Evolutionary conservation across 768 basidiomycete species (phyloP).

Genomic region (Leccinum arenicola): DNA sequence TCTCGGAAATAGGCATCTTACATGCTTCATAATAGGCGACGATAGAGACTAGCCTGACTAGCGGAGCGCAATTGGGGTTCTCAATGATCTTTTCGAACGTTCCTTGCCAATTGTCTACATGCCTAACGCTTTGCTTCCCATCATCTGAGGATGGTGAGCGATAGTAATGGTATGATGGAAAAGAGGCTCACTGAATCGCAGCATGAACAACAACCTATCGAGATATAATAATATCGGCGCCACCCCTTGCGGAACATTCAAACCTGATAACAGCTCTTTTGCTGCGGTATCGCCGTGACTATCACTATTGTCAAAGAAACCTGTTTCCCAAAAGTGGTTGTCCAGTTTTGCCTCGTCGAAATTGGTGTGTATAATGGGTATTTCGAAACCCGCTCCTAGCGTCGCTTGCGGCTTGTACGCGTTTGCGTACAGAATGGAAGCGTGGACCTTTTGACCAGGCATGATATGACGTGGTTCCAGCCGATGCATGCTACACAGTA

Average conservation of each 20-base stretch:
- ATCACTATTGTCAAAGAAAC: background rate
- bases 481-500: no score
- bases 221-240: background rate
- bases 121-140: background rate
- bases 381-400: background rate
- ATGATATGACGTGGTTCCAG: background rate
- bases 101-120: background rate
- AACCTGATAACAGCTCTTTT: background rate
- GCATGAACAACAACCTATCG: background rate
- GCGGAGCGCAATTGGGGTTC: background rate
- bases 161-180: background rate
- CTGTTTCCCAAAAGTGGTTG: background rate
- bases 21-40: background rate
- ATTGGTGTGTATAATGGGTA: background rate
- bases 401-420: background rate
- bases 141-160: background rate
- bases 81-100: background rate
- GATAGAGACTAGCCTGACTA: background rate
- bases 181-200: background rate
- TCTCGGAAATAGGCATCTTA: background rate
- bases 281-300: background rate
- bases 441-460: background rate
- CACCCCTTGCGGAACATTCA: background rate
- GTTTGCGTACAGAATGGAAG: background rate
- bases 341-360: background rate